Conservation (phyloP, 805 yeast species). For the Blastobotrys peoriensis region DNA sequence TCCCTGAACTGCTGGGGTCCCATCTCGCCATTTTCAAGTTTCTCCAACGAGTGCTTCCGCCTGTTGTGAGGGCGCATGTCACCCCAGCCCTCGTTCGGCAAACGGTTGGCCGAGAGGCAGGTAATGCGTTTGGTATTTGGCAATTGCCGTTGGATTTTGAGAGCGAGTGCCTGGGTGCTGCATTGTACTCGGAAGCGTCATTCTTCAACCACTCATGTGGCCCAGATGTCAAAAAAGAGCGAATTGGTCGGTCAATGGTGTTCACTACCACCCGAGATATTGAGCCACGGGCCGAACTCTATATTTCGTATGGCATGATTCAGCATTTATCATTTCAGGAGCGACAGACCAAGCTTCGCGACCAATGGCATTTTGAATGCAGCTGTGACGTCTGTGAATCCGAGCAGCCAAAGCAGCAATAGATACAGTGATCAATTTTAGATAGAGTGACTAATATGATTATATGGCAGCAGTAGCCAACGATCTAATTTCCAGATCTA, state of each 20-base stretch:
- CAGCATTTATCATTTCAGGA: conserved; percentile 35
- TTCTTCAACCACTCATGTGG: conserved; percentile 60
- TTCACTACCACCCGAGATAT: conserved; percentile 42
- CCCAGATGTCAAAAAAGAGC: conserved; percentile 47
- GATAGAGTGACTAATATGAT: no score
- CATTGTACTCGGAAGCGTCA: conserved; percentile 57
- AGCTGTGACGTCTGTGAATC: conserved; percentile 46
- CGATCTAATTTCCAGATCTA: no score
- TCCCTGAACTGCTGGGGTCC: conserved; percentile 44
- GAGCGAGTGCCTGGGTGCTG: conserved; percentile 52
- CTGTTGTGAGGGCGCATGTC: conserved; percentile 30
- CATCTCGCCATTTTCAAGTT: conserved; percentile 46
- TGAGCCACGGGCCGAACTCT: conserved; percentile 42
- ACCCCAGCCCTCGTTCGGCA: conserved; percentile 38
- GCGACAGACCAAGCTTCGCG: conserved; percentile 39
- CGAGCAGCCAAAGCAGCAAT: no score
- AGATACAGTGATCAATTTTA: no score
- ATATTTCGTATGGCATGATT: conserved; percentile 56
- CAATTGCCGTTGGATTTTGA: conserved; percentile 35
- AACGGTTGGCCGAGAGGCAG: conserved; percentile 53
- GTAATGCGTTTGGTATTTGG: conserved; percentile 70
- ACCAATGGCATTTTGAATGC: conserved; percentile 58
- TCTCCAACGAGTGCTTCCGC: conserved; percentile 36
- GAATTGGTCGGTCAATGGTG: conserved; percentile 35
- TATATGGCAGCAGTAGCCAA: no score